These are phyloP conservation scores for Verticillium isaacii DNA, from an alignment of 2,329 filamentous ascomycete genomes.

Conservation along the genomic window DNA sequence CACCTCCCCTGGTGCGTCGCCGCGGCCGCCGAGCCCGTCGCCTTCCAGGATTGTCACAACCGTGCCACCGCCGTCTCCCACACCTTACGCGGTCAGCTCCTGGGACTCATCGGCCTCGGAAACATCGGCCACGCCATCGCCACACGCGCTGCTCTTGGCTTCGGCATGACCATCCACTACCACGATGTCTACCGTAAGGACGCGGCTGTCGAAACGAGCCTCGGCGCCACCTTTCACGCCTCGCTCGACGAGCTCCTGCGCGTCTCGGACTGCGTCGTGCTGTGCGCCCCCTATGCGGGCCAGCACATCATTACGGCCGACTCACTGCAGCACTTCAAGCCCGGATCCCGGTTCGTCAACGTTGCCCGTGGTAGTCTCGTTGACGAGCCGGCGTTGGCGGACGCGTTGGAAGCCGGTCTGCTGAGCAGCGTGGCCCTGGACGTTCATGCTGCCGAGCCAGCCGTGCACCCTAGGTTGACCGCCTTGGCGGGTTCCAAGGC, in stretches of 20 bases:
- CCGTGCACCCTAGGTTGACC: conserved; percentile 41
- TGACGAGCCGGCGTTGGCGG: conserved; percentile 58
- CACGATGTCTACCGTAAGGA: conserved; percentile 52
- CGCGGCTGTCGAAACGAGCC: conserved; percentile 31
- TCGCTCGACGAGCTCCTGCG: conserved; percentile 47
- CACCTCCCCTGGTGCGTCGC: conserved; percentile 59
- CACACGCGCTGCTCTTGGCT: conserved; percentile 42
- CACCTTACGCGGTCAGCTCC: conserved; percentile 55
- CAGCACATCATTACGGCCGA: conserved; percentile 37
- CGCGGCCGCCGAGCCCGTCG: conserved; percentile 39
- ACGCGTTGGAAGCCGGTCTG: conserved; percentile 48
- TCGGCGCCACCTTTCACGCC: conserved; percentile 44
- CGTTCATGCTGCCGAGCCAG: conserved; percentile 58
- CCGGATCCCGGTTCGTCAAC: conserved; percentile 57
- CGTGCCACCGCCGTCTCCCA: conserved; percentile 54
- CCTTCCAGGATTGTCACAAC: conserved; percentile 55
- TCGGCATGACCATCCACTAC: conserved; percentile 65
- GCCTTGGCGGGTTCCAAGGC: conserved; percentile 37
- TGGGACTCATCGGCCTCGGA: conserved; percentile 67
- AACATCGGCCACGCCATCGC: conserved; percentile 62
- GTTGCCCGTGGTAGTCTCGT: conserved; percentile 61
- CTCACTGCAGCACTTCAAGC: conserved; percentile 46
- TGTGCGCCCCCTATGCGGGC: conserved; percentile 52
- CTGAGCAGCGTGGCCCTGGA: conserved; percentile 55
- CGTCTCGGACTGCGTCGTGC: conserved; percentile 53